A percentile compares a stretch with the other conserved stretches of the same genome.
These are phyloP conservation scores for Alternaria alternata DNA, from an alignment of 2,329 filamentous ascomycete genomes.

Conservation along the genomic window DNA sequence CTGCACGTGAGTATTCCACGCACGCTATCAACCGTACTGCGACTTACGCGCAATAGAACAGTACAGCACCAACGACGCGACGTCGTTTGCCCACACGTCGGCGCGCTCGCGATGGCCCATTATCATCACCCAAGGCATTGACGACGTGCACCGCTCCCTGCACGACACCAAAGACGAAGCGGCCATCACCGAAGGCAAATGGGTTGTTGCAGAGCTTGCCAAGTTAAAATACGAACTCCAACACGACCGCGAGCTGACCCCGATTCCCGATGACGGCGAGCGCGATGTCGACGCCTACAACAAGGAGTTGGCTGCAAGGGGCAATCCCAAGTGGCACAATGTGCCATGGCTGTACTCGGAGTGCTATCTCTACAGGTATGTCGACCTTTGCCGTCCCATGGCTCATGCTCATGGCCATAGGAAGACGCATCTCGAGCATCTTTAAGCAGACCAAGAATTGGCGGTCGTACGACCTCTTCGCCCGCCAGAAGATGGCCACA, in stretches of 20 bases:
- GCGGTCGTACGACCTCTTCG: conserved; percentile 90
- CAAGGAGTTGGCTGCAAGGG: conserved; percentile 77
- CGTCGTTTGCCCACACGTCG: conserved; percentile 86
- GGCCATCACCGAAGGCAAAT: conserved; percentile 82
- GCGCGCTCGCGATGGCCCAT: conserved; percentile 90
- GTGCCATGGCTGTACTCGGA: conserved; percentile 90
- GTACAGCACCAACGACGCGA: conserved; percentile 80
- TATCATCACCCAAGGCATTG: conserved; percentile 91
- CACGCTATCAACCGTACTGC: too few relatives aligned
- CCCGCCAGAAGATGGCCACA: conserved; percentile 86
- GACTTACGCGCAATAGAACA: conserved; percentile 63
- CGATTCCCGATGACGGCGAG: conserved; percentile 78
- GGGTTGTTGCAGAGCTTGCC: conserved; percentile 79
- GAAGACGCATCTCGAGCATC: conserved; percentile 77
- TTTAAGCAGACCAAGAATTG: conserved; percentile 82
- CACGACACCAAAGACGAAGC: conserved; percentile 66
- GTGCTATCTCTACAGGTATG: conserved; percentile 88
- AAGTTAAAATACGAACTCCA: conserved; percentile 93
- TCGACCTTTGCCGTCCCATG: too few relatives aligned
- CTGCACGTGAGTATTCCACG: conserved; percentile 17
- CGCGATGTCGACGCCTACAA: conserved; percentile 85
- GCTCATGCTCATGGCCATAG: conserved; percentile 40
- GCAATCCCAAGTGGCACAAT: conserved; percentile 80
- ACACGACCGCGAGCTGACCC: conserved; percentile 82
- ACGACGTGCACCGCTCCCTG: conserved; percentile 86